Evolutionary conservation across 2,329 filamentous ascomycete genomes (phyloP).

Genomic region (Trichothecium roseum): DNA sequence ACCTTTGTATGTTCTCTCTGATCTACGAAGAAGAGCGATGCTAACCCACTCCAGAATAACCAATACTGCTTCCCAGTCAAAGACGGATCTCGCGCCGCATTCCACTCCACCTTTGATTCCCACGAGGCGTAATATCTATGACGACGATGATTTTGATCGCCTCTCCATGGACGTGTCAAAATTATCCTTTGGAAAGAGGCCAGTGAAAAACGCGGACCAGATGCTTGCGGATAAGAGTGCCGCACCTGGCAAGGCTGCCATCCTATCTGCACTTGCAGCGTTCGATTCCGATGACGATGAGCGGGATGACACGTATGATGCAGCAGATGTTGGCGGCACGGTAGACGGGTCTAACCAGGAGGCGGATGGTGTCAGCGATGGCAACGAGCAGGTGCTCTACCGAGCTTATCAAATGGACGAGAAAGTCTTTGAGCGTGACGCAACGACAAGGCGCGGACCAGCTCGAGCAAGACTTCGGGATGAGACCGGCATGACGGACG

Average conservation of each 20-base stretch:
- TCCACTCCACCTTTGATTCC: slow-evolving; percentile 48
- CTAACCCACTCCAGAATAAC: slow-evolving; percentile 17
- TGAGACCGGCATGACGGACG: slow-evolving; percentile 83
- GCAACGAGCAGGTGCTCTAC: slow-evolving; percentile 64
- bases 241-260: slow-evolving; percentile 71
- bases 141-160: slow-evolving; percentile 69
- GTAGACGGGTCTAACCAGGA: slow-evolving; percentile 60
- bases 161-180: slow-evolving; percentile 56
- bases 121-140: slow-evolving; percentile 62
- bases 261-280: slow-evolving; percentile 74
- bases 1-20: slow-evolving; percentile 38
- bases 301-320: slow-evolving; percentile 92
- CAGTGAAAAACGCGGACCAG: slow-evolving; percentile 57
- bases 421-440: slow-evolving; percentile 60
- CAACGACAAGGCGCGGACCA: slow-evolving; percentile 54
- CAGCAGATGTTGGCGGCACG: slow-evolving; percentile 80
- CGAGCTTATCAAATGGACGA: slow-evolving; percentile 56
- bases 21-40: not conserved
- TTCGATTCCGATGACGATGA: slow-evolving; percentile 96
- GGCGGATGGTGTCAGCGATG: slow-evolving; percentile 33
- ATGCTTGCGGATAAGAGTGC: slow-evolving; percentile 54
- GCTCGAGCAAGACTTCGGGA: slow-evolving; percentile 54
- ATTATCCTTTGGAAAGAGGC: slow-evolving; percentile 69
- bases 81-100: slow-evolving; percentile 40
- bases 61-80: slow-evolving; percentile 13